Conservation (phyloP, 208 protist genomes). For the Acanthamoeba lenticulata region DNA sequence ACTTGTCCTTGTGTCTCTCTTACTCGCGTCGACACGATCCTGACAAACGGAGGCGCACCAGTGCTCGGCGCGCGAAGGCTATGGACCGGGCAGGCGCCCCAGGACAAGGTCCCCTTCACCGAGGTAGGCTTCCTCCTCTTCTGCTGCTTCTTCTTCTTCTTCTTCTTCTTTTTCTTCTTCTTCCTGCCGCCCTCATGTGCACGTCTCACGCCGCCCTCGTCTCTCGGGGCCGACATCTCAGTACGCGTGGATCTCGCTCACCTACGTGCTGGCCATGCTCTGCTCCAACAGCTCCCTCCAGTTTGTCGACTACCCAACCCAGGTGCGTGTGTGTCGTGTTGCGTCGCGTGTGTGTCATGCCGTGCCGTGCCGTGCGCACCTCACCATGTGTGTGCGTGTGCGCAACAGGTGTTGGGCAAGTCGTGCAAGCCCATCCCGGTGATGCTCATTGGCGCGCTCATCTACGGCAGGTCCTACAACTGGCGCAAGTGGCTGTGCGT, state of each 20-base stretch:
- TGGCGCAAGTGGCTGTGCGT: neutral
- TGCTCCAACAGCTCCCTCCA: constrained; percentile 29
- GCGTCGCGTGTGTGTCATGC: too few relatives aligned
- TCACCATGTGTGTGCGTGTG: too few relatives aligned
- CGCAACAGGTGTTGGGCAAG: constrained; percentile 35
- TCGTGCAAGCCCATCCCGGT: constrained; percentile 60
- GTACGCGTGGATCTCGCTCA: constrained; percentile 36
- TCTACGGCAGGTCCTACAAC: neutral
- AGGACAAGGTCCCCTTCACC: constrained; percentile 1
- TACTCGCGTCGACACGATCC: neutral
- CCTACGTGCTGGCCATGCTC: constrained; percentile 47
- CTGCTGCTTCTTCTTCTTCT: neutral
- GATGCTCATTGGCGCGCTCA: constrained; percentile 8
- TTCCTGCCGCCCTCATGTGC: too few relatives aligned
- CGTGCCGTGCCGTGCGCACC: too few relatives aligned
- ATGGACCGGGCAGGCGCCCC: neutral
- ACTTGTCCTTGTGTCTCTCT: neutral
- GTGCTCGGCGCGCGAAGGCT: neutral
- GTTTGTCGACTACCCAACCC: constrained; percentile 63
- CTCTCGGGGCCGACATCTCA: too few relatives aligned
- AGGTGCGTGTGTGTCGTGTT: neutral
- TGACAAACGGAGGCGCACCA: neutral
- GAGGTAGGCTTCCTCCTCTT: neutral
- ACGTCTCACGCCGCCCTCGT: too few relatives aligned
- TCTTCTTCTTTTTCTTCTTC: neutral